These are phyloP conservation scores for Leptographium radiaticola DNA, from an alignment of 2,329 filamentous ascomycete genomes.

Conservation along the genomic window DNA sequence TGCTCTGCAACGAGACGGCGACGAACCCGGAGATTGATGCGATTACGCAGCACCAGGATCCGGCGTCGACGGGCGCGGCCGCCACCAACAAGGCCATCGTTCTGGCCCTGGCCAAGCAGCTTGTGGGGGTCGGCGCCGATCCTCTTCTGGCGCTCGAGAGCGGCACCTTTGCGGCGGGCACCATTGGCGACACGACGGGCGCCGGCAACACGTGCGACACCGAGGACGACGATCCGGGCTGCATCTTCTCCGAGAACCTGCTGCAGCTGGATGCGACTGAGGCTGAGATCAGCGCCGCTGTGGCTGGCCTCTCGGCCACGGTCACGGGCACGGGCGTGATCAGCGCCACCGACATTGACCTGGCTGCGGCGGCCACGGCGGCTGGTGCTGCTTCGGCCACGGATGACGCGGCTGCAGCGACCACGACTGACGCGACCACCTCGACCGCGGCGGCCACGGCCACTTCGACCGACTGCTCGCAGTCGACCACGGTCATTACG, in stretches of 20 bases:
- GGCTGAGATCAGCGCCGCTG: conserved; percentile 41
- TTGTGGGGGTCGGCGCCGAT: conserved; percentile 48
- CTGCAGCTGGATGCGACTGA: conserved; percentile 40
- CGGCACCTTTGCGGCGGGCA: conserved; percentile 50
- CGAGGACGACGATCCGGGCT: conserved; percentile 33
- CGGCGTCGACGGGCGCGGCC: conserved; percentile 41
- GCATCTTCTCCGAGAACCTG: conserved; percentile 41
- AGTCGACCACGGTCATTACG: conserved; percentile 8
- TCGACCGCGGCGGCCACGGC: conserved; percentile 3
- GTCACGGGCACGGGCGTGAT: conserved; percentile 13
- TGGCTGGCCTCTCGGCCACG: conserved; percentile 21
- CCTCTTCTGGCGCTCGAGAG: conserved; percentile 45
- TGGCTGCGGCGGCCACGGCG: conserved; percentile 10
- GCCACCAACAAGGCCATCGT: conserved; percentile 46
- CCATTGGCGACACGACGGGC: conserved; percentile 24
- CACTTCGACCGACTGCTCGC: background rate
- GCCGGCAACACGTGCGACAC: conserved; percentile 42
- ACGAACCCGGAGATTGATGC: conserved; percentile 52
- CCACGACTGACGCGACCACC: background rate
- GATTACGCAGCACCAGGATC: conserved; percentile 54
- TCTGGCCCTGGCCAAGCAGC: conserved; percentile 44
- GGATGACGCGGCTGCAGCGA: conserved; percentile 4
- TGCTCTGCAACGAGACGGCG: conserved; percentile 40
- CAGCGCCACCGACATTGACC: conserved; percentile 13
- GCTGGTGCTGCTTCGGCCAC: conserved; percentile 7